These are phyloP conservation scores for Puccinia novopanici DNA, from an alignment of 1,284 basidiomycete species.

Conservation along the genomic window DNA sequence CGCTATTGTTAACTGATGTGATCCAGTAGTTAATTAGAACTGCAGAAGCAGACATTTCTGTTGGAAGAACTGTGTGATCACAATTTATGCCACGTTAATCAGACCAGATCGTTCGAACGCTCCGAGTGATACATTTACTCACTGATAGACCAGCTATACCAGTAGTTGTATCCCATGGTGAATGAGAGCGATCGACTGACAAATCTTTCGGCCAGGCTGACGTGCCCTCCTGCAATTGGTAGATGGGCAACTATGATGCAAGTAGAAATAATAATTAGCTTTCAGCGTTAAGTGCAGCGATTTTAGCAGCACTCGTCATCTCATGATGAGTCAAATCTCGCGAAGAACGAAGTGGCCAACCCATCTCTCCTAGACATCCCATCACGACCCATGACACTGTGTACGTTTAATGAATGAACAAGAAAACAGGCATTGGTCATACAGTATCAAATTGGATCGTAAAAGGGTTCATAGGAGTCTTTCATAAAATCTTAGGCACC, in stretches of 20 bases:
- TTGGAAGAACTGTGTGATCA: constrained; percentile 65
- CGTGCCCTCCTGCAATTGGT: constrained; percentile 44
- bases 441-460: too few relatives aligned
- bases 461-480: background rate
- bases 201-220: constrained; percentile 41
- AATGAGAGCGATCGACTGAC: constrained; percentile 46
- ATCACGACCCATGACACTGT: constrained; percentile 44
- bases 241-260: constrained; percentile 45
- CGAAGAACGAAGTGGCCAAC: background rate
- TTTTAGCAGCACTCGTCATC: background rate
- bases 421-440: background rate
- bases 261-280: too few relatives aligned
- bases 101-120: background rate
- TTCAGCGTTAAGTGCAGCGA: background rate
- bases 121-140: background rate
- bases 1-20: constrained; percentile 67
- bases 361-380: constrained; percentile 48
- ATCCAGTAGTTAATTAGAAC: constrained; percentile 78
- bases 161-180: constrained; percentile 34
- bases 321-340: background rate
- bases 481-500: background rate
- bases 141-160: constrained; percentile 30
- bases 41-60: constrained; percentile 74
- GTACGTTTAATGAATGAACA: background rate
- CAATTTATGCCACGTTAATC: background rate